Conservation (phyloP, 2,329 filamentous ascomycete species). For the Cordyceps cicadae region DNA sequence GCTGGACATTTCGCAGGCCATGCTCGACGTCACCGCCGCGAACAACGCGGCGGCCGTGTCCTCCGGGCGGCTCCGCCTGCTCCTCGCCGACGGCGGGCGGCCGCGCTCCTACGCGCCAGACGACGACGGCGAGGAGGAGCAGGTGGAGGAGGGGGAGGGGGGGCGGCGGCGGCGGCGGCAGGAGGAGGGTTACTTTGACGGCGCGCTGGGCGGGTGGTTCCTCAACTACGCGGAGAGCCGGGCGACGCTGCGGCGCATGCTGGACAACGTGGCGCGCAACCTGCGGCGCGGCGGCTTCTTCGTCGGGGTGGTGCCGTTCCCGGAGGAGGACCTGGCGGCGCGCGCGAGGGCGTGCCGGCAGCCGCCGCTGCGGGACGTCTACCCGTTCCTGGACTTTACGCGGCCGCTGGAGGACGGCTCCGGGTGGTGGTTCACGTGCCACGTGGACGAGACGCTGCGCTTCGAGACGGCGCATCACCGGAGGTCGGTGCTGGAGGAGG, state of each 20-base stretch:
- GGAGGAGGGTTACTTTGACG: not conserved
- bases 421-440: not conserved
- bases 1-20: conserved; percentile 1
- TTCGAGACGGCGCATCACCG: not conserved
- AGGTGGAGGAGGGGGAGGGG: no score
- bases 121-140: not conserved
- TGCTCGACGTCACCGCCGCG: not conserved
- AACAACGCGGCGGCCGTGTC: not conserved
- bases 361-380: not conserved
- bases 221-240: conserved; percentile 6
- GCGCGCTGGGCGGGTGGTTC: conserved; percentile 4
- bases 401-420: conserved; percentile 2
- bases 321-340: not conserved
- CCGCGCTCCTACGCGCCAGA: conserved; percentile 2
- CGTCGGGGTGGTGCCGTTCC: not conserved
- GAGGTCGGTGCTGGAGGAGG: conserved; percentile 1
- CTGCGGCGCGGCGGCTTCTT: conserved; percentile 9
- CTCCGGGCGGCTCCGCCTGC: not conserved
- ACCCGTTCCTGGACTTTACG: not conserved
- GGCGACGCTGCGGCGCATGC: conserved; percentile 1
- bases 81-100: not conserved
- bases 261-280: conserved; percentile 7
- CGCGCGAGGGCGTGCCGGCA: not conserved
- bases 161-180: no score
- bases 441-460: not conserved